These are phyloP conservation scores for Blastocystis hominis DNA, from an alignment of 352 stramenopile species.

Conservation along the genomic window DNA sequence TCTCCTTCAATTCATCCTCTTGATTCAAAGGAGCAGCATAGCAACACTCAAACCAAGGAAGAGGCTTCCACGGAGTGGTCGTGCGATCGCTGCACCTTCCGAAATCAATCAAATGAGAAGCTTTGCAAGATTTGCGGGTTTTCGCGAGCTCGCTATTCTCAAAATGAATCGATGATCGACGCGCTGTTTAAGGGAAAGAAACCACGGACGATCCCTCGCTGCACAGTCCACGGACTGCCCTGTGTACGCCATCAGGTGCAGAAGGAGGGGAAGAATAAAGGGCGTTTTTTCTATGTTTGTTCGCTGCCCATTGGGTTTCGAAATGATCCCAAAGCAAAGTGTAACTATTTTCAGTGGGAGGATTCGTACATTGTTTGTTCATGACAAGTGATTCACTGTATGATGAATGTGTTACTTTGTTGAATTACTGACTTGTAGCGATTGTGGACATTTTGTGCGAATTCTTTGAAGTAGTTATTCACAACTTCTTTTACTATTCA, in stretches of 20 bases:
- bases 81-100: not conserved
- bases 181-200: not conserved
- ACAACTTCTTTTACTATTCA: slow-evolving; percentile 19
- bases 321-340: slow-evolving; percentile 68
- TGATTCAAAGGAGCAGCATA: no score
- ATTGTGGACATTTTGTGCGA: slow-evolving; percentile 10
- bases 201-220: not conserved
- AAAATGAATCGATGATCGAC: not conserved
- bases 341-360: slow-evolving; percentile 75
- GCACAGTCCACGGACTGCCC: not conserved
- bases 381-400: not conserved
- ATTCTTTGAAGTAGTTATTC: slow-evolving; percentile 4
- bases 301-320: not conserved
- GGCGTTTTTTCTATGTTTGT: slow-evolving; percentile 9
- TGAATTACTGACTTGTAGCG: not conserved
- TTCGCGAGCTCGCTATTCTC: not conserved
- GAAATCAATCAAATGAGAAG: not conserved
- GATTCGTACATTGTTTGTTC: not conserved
- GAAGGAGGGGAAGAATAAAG: slow-evolving; percentile 36
- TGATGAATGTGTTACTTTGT: not conserved
- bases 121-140: not conserved
- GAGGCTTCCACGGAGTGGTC: not conserved
- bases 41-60: no score
- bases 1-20: no score
- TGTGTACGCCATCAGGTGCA: not conserved